These are phyloP conservation scores for Dendrocalamus latiflorus DNA, from an alignment of 202 grass and related monocot genomes.

Conservation along the genomic window DNA sequence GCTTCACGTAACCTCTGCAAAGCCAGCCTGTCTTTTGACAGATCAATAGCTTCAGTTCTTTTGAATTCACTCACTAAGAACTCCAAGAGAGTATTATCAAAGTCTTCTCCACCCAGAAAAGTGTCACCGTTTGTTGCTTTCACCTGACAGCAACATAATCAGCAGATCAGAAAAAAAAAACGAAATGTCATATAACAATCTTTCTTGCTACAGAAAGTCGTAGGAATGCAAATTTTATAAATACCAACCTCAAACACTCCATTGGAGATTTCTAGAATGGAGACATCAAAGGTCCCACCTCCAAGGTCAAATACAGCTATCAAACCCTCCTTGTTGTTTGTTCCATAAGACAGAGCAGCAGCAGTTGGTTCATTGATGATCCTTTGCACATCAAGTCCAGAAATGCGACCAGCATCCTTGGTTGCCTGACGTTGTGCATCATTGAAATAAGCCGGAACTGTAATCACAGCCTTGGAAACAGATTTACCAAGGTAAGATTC, in stretches of 20 bases:
- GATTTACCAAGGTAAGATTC: conserved; percentile 85
- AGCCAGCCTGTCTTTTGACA: conserved; percentile 57
- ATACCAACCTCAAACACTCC: conserved; percentile 65
- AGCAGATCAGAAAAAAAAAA: not conserved
- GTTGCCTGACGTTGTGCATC: conserved; percentile 91
- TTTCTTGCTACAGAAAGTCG: too few species aligned
- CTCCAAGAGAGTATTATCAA: conserved; percentile 55
- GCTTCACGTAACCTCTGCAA: conserved; percentile 68
- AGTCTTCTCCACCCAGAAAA: conserved; percentile 53
- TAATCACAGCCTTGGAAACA: conserved; percentile 86
- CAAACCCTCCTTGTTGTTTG: conserved; percentile 67
- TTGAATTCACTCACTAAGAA: conserved; percentile 52
- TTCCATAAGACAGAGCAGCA: conserved; percentile 64
- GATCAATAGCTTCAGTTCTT: conserved; percentile 51
- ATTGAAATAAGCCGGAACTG: conserved; percentile 83
- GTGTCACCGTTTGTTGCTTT: conserved; percentile 68
- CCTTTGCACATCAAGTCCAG: conserved; percentile 65
- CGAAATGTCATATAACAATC: too few species aligned
- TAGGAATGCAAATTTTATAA: not conserved
- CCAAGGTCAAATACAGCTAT: conserved; percentile 63
- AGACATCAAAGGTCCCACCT: conserved; percentile 63
- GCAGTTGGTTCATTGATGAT: conserved; percentile 73
- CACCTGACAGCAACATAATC: conserved; percentile 32
- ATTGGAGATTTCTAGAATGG: conserved; percentile 61
- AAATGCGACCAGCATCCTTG: conserved; percentile 85